Evolutionary conservation across 2,329 filamentous ascomycete species (phyloP).

Genomic region (Hawksworthiomyces lignivorus): DNA sequence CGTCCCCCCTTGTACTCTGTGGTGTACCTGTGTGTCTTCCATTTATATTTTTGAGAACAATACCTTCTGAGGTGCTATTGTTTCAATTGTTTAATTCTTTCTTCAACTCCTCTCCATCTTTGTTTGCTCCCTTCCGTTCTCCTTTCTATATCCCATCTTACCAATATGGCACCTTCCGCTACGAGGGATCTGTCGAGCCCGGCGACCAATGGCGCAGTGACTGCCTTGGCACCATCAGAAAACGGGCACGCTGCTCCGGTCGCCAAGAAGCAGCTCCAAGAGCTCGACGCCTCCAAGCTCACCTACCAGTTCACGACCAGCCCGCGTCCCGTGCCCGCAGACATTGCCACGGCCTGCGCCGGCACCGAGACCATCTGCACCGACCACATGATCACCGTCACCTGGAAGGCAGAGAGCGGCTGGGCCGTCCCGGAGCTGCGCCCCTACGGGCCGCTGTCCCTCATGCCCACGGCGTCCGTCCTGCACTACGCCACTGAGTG

Average conservation of each 20-base stretch:
- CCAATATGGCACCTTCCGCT: constrained; percentile 22
- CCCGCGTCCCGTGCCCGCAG: constrained; percentile 43
- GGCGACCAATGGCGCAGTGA: constrained; percentile 19
- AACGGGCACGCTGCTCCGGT: constrained; percentile 23
- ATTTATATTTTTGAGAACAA: no score
- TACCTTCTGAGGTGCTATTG: no score
- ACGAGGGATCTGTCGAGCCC: constrained; percentile 15
- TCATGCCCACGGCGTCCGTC: constrained; percentile 73
- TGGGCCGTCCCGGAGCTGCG: constrained; percentile 69
- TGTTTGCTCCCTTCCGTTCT: no score
- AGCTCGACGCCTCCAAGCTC: constrained; percentile 55
- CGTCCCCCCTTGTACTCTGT: no score
- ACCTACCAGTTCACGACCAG: constrained; percentile 43
- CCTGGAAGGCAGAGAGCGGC: constrained; percentile 57
- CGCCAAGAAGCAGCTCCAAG: constrained; percentile 42
- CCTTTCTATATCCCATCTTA: background rate
- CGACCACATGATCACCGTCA: constrained; percentile 80
- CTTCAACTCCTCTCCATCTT: background rate
- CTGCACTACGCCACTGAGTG: constrained; percentile 89
- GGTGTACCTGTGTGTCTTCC: no score
- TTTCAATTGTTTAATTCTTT: background rate
- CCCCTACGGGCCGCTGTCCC: constrained; percentile 67
- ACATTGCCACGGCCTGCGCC: constrained; percentile 37
- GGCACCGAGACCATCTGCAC: constrained; percentile 54
- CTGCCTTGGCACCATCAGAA: constrained; percentile 9